A percentile compares a stretch with the other conserved stretches of the same genome.
Evolutionary conservation across 2,329 filamentous ascomycete genomes (phyloP).

Genomic region (Neonectria hederae): DNA sequence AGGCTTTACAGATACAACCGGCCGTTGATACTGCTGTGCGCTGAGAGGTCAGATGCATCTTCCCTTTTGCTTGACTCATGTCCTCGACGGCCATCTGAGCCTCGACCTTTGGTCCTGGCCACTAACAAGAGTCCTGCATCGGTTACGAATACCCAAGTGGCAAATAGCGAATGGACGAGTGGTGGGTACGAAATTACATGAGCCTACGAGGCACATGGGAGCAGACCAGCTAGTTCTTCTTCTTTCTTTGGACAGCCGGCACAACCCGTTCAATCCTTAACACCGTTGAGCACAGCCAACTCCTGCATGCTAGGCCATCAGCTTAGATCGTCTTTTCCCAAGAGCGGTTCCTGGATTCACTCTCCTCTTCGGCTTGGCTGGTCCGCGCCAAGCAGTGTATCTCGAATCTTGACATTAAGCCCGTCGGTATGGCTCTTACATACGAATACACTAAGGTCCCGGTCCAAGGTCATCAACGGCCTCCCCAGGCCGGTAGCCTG

Average conservation of each 20-base stretch:
- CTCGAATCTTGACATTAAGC: constrained; percentile 9
- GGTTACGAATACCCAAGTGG: constrained; percentile 1
- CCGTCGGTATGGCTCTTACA: constrained; percentile 8
- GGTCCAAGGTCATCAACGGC: constrained; percentile 1
- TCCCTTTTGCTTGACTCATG: constrained; percentile 34
- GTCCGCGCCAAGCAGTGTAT: neutral
- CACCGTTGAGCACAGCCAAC: constrained; percentile 6
- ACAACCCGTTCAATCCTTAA: neutral
- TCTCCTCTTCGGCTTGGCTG: neutral
- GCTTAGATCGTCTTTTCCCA: constrained; percentile 5
- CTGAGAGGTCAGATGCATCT: constrained; percentile 20
- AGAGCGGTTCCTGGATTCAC: constrained; percentile 7
- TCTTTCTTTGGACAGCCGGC: constrained; percentile 11
- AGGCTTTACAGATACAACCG: constrained; percentile 34
- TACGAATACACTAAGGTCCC: neutral
- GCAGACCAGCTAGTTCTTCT: constrained; percentile 3
- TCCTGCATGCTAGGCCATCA: constrained; percentile 3
- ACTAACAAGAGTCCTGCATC: constrained; percentile 6
- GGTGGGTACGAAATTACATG: neutral
- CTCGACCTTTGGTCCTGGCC: constrained; percentile 7
- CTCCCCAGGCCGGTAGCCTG: neutral
- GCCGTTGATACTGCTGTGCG: constrained; percentile 15
- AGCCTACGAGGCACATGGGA: constrained; percentile 1
- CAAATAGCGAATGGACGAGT: constrained; percentile 6
- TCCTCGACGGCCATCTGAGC: constrained; percentile 25